Conservation (phyloP, 2,329 filamentous ascomycete genomes). For the Furcasterigmium furcatum region DNA sequence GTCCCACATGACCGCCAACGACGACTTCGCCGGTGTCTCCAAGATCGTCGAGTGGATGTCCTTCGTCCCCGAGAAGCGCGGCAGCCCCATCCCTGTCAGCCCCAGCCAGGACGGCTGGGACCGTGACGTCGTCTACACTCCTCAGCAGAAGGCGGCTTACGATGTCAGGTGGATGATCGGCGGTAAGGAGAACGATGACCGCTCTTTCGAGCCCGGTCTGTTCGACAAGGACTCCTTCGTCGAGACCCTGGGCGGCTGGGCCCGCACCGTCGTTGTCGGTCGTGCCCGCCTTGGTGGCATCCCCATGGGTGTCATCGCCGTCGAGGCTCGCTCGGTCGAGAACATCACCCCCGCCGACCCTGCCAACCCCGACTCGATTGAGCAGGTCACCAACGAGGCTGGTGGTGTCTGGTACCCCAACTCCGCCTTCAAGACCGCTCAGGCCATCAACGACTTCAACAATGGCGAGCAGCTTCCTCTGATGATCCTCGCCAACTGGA, state of each 20-base stretch:
- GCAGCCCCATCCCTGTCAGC: constrained; percentile 87
- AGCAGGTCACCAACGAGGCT: constrained; percentile 90
- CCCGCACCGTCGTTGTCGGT: constrained; percentile 92
- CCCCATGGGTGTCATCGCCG: constrained; percentile 95
- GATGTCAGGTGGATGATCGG: constrained; percentile 93
- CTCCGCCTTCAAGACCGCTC: constrained; percentile 98
- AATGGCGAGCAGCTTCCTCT: constrained; percentile 95
- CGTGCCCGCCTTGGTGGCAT: constrained; percentile 96
- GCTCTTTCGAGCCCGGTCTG: constrained; percentile 76
- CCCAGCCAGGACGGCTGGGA: constrained; percentile 87
- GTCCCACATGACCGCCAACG: constrained; percentile 95
- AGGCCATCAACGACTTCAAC: constrained; percentile 99
- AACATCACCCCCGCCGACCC: constrained; percentile 96
- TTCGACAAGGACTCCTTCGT: constrained; percentile 98
- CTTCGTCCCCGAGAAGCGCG: constrained; percentile 93
- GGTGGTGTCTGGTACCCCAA: constrained; percentile 99
- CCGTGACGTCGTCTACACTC: constrained; percentile 83
- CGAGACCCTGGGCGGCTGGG: constrained; percentile 95
- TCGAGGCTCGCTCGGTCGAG: constrained; percentile 94
- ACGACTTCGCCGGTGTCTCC: constrained; percentile 96
- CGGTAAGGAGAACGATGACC: constrained; percentile 81
- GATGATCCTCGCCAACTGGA: constrained; percentile 99
- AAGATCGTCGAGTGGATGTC: constrained; percentile 99
- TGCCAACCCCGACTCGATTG: constrained; percentile 96
- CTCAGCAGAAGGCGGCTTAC: constrained; percentile 78